Percentiles rank a stretch among this genome's conserved stretches.
phyloP scores from a whole-genome alignment of 2,329 filamentous ascomycete genomes.

The Colletotrichum incanum region DNA sequence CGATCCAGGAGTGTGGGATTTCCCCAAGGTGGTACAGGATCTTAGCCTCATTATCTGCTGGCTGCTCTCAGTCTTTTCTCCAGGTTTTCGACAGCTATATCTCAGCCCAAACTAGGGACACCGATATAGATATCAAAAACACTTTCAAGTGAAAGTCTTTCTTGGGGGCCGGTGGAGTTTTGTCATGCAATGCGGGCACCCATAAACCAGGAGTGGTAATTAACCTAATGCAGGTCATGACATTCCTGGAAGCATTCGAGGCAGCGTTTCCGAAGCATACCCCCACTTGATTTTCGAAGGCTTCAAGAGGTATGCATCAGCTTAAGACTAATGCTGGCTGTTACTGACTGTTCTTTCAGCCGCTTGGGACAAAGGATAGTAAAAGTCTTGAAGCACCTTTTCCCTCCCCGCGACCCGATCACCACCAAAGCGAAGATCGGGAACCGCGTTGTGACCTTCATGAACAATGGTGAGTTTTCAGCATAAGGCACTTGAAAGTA shows the following conservation, averaged over 20 bases:
- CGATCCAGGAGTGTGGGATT: not conserved
- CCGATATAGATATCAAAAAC: not conserved
- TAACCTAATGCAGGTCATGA: constrained; percentile 74
- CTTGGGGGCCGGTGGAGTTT: not conserved
- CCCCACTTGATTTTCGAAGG: constrained; percentile 97
- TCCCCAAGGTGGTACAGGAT: no score
- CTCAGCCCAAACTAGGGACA: no score
- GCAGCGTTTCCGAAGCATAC: constrained; percentile 92
- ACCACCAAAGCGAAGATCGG: constrained; percentile 83
- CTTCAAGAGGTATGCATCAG: constrained; percentile 68
- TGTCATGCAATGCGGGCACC: not conserved
- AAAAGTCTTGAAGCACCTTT: constrained; percentile 93
- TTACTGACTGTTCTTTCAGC: constrained; percentile 59
- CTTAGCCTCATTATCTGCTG: not conserved
- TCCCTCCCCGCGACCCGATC: constrained; percentile 87
- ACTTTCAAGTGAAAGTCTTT: not conserved
- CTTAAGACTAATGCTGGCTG: not conserved
- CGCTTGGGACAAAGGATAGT: constrained; percentile 86
- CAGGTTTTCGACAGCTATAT: not conserved
- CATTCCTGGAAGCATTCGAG: constrained; percentile 88
- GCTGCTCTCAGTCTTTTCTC: not conserved
- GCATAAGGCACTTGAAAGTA: not conserved
- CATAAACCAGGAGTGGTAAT: not conserved
- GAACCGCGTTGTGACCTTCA: constrained; percentile 89
- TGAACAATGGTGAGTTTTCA: constrained; percentile 18